phyloP scores from a whole-genome alignment of 495 filamentous ascomycete genomes.

The Aspergillus nanangensis region DNA sequence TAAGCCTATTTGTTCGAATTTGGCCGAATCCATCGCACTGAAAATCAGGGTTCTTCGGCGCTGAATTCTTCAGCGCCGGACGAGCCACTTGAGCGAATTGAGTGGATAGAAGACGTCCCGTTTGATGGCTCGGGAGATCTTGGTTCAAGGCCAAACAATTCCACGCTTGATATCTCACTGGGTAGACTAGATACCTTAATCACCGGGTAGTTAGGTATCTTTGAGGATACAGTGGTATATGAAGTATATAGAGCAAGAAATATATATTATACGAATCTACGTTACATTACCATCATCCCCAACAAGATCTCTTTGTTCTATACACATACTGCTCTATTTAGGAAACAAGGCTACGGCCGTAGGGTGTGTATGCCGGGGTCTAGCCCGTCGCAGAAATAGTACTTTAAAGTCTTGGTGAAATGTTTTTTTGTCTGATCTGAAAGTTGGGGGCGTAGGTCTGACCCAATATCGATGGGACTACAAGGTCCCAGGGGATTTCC shows the following conservation, averaged over 20 bases:
- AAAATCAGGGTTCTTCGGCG: background rate
- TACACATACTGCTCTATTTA: background rate
- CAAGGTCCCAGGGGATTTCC: background rate
- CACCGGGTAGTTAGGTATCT: background rate
- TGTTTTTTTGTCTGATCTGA: background rate
- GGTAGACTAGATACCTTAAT: background rate
- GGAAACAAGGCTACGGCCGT: background rate
- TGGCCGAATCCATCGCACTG: background rate
- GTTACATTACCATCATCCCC: background rate
- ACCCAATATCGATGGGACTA: background rate
- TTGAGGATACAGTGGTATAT: background rate
- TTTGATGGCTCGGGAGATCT: background rate
- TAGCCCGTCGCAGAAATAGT: background rate
- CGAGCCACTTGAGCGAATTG: background rate
- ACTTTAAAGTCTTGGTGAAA: background rate
- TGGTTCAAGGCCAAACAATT: background rate
- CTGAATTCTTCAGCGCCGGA: background rate
- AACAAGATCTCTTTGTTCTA: background rate
- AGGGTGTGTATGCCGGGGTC: background rate
- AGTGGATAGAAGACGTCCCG: background rate
- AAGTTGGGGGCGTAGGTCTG: background rate
- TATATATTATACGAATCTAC: background rate
- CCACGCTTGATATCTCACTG: background rate
- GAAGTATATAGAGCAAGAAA: background rate
- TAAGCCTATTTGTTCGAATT: background rate